phyloP scores from a whole-genome alignment of 768 basidiomycete species.

The Strobilomyces dryophilus region DNA sequence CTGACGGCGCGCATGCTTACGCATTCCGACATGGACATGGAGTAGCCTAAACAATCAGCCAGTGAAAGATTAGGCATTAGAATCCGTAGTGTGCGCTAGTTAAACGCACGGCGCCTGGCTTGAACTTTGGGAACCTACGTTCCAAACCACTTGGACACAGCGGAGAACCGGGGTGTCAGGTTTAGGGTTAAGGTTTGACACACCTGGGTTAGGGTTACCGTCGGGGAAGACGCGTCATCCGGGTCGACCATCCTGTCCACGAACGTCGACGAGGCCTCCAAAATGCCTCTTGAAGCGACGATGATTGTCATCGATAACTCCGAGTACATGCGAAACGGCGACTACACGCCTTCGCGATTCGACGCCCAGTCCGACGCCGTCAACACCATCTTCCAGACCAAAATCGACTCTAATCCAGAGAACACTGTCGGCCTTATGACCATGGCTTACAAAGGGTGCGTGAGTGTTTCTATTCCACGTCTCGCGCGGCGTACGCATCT shows the following conservation, averaged over 20 bases:
- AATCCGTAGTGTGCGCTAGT: background rate
- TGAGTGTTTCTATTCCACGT: conserved; percentile 7
- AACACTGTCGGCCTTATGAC: conserved; percentile 98
- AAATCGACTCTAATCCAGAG: conserved; percentile 95
- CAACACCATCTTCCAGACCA: conserved; percentile 84
- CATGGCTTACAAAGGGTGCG: conserved; percentile 94
- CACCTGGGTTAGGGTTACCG: conserved; percentile 17
- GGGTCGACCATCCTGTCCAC: conserved; percentile 3
- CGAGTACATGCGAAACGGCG: conserved; percentile 95
- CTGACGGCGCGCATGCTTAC: no score
- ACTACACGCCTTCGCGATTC: conserved; percentile 83
- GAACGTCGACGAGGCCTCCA: conserved; percentile 19
- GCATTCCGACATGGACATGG: background rate
- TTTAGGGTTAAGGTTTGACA: conserved; percentile 13
- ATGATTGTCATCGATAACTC: conserved; percentile 99
- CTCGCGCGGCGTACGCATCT: background rate
- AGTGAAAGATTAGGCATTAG: background rate
- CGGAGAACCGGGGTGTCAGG: no score
- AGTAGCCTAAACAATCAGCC: background rate
- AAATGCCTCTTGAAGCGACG: conserved; percentile 96
- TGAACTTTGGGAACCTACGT: no score
- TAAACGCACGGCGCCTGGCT: background rate
- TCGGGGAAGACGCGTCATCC: conserved; percentile 27
- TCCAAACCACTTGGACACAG: no score
- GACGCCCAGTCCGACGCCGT: conserved; percentile 92